Evolutionary conservation across 164 flowering plant genomes (phyloP), one percentile per base, ranked within the genome.

Genomic region (Sedum album): DNA sequence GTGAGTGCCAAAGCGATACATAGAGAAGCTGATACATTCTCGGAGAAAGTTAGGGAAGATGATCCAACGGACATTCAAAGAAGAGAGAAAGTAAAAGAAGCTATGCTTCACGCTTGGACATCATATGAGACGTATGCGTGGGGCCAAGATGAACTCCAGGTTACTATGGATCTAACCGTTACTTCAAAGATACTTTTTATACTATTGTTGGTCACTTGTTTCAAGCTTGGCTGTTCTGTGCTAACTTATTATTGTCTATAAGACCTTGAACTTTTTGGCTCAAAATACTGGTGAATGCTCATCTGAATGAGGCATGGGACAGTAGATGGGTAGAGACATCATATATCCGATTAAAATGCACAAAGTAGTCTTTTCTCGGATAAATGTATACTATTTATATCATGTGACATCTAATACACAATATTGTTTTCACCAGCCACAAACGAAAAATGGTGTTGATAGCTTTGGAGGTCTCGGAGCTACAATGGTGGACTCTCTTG

Each of bases 91-190:
- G 96, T 95, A 4, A 95, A 88, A 81, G 97, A 87, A 74, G 99
- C 99, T 36, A 90, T 92, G 97, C 73, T 95, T 75, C 97, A 92
- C 84, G 99, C 99, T 9, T 95, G 97, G 99, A n/a, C n/a, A n/a
- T n/a, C n/a, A n/a, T n/a, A n/a, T n/a, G n/a, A n/a, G n/a, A n/a
- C n/a, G n/a, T n/a, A 85, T 85, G 99, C 99, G 10, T 95, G 97
- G 99, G 97, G 97, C 61, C 84, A 84, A 75, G 99, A 95, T 84
- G 99, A 95, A 77, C 99, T 95, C 74, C 96, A 92, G 91, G 99
- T 94, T 74, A 66, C 13, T 9, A 3, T 20, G 55, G 5, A 49
- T 49, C 55, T 49, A 20, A 49, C 7, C 20, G 53, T 48, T 48
- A n/a, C 1, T 18, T 18, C 23, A 20, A 48, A 17, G 53, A 48